These are phyloP conservation scores for Tolypocladium ophioglossoides DNA, from an alignment of 2,329 filamentous ascomycete genomes.

Conservation along the genomic window DNA sequence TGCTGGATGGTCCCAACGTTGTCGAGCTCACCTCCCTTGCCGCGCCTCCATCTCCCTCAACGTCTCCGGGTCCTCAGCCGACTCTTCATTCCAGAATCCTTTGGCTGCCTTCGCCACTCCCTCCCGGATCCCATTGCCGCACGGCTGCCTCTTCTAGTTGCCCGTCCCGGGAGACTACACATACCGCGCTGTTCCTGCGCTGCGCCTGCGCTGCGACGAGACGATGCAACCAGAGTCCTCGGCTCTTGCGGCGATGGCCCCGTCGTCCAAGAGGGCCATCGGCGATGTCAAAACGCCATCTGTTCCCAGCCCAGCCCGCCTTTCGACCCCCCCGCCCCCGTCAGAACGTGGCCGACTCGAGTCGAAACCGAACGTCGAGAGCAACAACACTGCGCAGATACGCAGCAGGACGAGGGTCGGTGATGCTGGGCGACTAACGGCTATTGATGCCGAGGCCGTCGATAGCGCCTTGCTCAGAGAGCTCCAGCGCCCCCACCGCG, in stretches of 20 bases:
- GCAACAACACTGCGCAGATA: constrained; percentile 18
- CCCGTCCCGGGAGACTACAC: neutral
- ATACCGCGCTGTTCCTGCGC: neutral
- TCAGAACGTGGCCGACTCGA: constrained; percentile 33
- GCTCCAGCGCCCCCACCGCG: constrained; percentile 37
- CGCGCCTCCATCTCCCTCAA: neutral
- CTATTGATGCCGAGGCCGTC: constrained; percentile 38
- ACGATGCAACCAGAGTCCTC: constrained; percentile 23
- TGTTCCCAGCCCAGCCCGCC: constrained; percentile 23
- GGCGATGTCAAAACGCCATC: constrained; percentile 19
- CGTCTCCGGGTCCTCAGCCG: neutral
- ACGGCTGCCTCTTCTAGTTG: neutral
- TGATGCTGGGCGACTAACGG: constrained; percentile 23
- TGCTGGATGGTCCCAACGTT: neutral
- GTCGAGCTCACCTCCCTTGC: constrained; percentile 1
- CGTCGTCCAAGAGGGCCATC: constrained; percentile 21
- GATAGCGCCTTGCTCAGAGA: constrained; percentile 41
- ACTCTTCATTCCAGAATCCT: neutral
- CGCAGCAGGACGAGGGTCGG: constrained; percentile 24
- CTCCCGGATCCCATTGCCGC: neutral
- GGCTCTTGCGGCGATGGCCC: constrained; percentile 17
- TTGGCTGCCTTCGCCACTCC: neutral
- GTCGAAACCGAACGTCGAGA: constrained; percentile 27
- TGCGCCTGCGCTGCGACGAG: constrained; percentile 2
- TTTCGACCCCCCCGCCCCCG: constrained; percentile 33